These are phyloP conservation scores for Cucumis melo DNA, from an alignment of 306 rosid genomes.

Conservation along the genomic window DNA sequence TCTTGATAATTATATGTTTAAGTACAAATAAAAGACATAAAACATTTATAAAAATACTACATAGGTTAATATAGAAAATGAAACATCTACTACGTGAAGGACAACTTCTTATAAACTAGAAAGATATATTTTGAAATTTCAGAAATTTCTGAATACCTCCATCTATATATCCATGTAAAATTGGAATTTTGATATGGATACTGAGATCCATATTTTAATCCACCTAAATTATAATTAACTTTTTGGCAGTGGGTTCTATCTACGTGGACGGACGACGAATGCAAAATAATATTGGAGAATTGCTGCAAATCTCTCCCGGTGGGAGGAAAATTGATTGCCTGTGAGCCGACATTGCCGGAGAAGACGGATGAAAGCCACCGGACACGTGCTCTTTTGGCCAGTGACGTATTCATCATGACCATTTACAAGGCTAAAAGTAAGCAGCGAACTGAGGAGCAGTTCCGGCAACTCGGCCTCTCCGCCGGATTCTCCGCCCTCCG, in stretches of 20 bases:
- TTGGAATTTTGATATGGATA: too few relatives aligned
- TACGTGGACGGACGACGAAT: constrained; percentile 83
- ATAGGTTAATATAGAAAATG: too few relatives aligned
- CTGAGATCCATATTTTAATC: too few relatives aligned
- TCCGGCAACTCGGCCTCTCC: constrained; percentile 34
- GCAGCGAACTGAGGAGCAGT: constrained; percentile 60
- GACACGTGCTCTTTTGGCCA: constrained; percentile 62
- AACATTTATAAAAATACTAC: too few relatives aligned
- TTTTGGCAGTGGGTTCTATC: constrained; percentile 62
- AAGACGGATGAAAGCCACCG: constrained; percentile 58
- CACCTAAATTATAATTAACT: too few relatives aligned
- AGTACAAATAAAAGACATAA: too few relatives aligned
- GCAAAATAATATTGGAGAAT: constrained; percentile 53
- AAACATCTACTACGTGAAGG: too few relatives aligned
- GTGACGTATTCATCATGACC: constrained; percentile 80
- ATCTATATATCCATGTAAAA: too few relatives aligned
- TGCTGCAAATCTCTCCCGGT: constrained; percentile 61
- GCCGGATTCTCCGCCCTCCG: constrained; percentile 50
- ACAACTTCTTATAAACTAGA: too few relatives aligned
- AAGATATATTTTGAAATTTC: too few relatives aligned
- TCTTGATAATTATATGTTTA: too few relatives aligned
- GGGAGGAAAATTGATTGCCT: constrained; percentile 73
- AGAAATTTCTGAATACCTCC: too few relatives aligned
- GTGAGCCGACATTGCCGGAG: constrained; percentile 76
- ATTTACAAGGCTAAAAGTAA: constrained; percentile 67